Evolutionary conservation across 495 filamentous ascomycete species (phyloP), one percentile per base, ranked within the genome.

Genomic region (Xylaria venustula): DNA sequence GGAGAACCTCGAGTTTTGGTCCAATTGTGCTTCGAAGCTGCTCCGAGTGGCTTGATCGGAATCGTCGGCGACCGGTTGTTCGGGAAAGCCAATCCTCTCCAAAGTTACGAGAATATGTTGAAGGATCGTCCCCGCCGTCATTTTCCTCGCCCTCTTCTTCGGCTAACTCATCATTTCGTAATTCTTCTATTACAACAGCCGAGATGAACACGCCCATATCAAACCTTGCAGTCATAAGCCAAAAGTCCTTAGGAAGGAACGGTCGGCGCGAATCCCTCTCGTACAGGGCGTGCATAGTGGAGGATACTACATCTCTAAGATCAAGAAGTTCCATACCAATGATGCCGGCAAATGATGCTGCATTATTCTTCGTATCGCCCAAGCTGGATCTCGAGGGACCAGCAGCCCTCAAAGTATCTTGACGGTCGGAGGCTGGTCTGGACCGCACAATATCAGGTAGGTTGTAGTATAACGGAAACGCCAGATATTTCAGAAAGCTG

Each of bases 161-260:
- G 54, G 58, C 52, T 55, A 62, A 45, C 28, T 65, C 46, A 28
- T 67, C 62, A 58, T 90, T 84, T 58, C 84, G 87, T 72, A 96
- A 88, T 69, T 98, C 92, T 72, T 99, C 94, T 45, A 83, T 76
- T 5, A 98, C 90, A 2, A 98, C 95, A 6, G 89, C 85, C 15
- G 85, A 77, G 49, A 96, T 93, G 63, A 99, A 97, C 0, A 88
- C 85, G 42, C 90, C 87, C 91, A 97, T 96, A 66, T 96, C 88
- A 63, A 98, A 92, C 17, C 87, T 87, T 28, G 85, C 85, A 1
- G 89, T 95, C 94, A 98, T 97, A 36, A 99, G 78, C 94, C 95
- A 99, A 65, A 97, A 93, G 26, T 86, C 83, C 30, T 81, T 73
- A 1, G 90, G 88, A 28, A 97, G 76, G 65, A 98, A 98, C 30